Evolutionary conservation across 75 land plant species (phyloP).

Genomic region (Adiantum capillusveneris): DNA sequence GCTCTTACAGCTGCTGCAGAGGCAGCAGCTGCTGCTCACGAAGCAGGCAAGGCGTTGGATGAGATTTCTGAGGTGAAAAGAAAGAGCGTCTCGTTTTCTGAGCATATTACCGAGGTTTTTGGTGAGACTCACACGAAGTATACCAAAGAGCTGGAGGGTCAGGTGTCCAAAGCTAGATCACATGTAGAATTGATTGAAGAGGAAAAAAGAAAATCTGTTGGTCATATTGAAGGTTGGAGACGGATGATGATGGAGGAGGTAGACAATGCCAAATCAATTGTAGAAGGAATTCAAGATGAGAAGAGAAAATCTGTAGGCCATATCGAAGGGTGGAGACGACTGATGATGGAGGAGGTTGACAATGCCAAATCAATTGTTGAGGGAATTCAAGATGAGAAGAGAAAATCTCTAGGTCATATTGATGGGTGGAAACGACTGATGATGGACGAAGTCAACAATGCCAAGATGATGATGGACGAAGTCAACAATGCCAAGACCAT

Average conservation of each 20-base stretch:
- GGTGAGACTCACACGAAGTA: background rate
- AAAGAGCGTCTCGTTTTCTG: background rate
- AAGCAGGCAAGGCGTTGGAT: slow-evolving; percentile 10
- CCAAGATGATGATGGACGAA: slow-evolving; percentile 15
- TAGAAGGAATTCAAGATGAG: slow-evolving; percentile 17
- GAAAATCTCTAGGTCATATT: slow-evolving; percentile 7
- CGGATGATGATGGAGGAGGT: slow-evolving; percentile 15
- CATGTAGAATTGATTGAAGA: slow-evolving; percentile 13
- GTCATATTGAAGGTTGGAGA: slow-evolving; percentile 17
- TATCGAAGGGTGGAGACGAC: slow-evolving; percentile 15
- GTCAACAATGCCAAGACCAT: slow-evolving; percentile 13
- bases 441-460: slow-evolving; percentile 14
- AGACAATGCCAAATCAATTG: slow-evolving; percentile 9
- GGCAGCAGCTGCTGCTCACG: slow-evolving; percentile 6
- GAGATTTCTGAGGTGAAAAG: slow-evolving; percentile 12
- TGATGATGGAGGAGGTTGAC: slow-evolving; percentile 6
- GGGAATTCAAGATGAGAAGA: slow-evolving; percentile 17
- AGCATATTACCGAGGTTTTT: background rate
- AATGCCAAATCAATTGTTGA: background rate
- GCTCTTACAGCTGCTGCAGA: slow-evolving; percentile 20
- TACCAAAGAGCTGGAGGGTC: background rate
- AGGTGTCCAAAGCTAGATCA: background rate
- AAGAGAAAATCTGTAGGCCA: slow-evolving; percentile 8
- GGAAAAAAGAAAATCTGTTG: slow-evolving; percentile 10
- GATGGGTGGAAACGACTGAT: slow-evolving; percentile 16